Evolutionary conservation across 352 stramenopile species (phyloP), one percentile per base, ranked within the genome.

Genomic region (Phytophthora sp.): DNA sequence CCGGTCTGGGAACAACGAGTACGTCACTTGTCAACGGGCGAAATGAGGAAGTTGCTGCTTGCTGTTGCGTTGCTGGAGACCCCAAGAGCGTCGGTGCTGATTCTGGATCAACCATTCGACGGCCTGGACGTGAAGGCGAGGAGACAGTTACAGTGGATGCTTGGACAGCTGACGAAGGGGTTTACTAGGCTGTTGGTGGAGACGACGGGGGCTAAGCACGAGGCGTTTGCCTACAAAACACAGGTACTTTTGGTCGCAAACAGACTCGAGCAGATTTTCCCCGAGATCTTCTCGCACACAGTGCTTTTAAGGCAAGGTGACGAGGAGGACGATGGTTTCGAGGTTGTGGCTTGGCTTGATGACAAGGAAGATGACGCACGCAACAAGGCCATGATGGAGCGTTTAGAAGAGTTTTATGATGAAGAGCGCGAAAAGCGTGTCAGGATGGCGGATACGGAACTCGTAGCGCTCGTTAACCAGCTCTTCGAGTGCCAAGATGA

Each of bases 31-130:
- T 97, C 86, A 33, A 98, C 90, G 4, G 93, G 94, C 57, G 90
- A 98, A 77, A 95, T 98, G 76, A 87, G 93, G 21, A 98, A 98
- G 57, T 70, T 98, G 16, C 57, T 98, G 63, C 77, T 98, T 11
- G 90, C 95, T 1, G 67, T 88, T 33, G 86, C 91, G 21, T 70
- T 98, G 23, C 77, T 96, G 7, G 62, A 78, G 18, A 82, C 81
- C 24, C 94, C 94, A 1, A 73, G 70, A 44, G 79, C 76, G 7
- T 78, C 77, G 6, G 74, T 98, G 29, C 65, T 98, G 57, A 66
- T 98, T 57, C 55, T 98, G 18, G 94, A 98, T 64, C 95, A 98
- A 72, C 90, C 92, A 26, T 97, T 97, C 70, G 94, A 98, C 55
- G 94, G 94, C 1, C 75, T 98, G n/a, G 94, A 98, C 72, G 80